Evolutionary conservation across 345 rosid species (phyloP).

Genomic region (Firmiana major): DNA sequence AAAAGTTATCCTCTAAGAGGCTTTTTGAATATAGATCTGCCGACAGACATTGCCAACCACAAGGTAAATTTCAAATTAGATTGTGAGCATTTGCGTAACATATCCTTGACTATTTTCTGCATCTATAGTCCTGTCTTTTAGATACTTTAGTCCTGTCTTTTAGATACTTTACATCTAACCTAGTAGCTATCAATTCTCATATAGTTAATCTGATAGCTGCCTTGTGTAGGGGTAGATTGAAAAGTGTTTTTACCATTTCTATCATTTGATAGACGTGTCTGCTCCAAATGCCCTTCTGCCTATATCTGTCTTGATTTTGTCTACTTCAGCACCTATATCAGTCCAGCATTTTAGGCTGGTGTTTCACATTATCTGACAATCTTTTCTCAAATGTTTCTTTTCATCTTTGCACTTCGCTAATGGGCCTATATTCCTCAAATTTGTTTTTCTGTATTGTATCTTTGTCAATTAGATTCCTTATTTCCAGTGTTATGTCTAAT

Average conservation of each 20-base stretch:
- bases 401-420: neutral
- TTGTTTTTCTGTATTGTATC: neutral
- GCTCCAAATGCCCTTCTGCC: neutral
- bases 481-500: neutral
- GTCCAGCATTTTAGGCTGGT: neutral
- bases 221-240: neutral
- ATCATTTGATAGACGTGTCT: neutral
- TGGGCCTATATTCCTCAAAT: neutral
- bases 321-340: neutral
- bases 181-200: neutral
- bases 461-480: neutral
- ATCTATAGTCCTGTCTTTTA: neutral
- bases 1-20: slow-evolving; percentile 53
- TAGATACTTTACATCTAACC: neutral
- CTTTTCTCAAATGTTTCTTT: neutral
- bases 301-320: neutral
- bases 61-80: slow-evolving; percentile 48
- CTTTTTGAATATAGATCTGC: slow-evolving; percentile 80
- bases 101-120: neutral
- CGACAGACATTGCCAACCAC: slow-evolving; percentile 63
- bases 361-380: neutral
- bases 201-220: neutral
- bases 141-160: neutral
- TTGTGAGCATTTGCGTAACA: neutral
- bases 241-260: neutral